Conservation (phyloP, 495 filamentous ascomycete species). For the Collariella sp. region DNA sequence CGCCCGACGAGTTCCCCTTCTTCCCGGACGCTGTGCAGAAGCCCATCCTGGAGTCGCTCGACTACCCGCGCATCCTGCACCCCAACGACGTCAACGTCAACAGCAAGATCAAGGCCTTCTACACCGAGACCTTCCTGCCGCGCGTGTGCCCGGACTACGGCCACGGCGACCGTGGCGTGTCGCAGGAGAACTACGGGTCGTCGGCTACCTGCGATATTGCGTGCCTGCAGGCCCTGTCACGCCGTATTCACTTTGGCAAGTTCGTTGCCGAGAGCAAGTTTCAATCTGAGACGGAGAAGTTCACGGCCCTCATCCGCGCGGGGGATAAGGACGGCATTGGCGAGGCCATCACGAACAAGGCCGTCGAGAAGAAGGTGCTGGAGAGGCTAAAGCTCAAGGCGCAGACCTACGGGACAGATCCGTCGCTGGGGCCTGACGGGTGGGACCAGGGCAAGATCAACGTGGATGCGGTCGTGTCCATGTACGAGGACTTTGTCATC, state of each 20-base stretch:
- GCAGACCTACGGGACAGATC: constrained; percentile 90
- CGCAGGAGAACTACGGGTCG: constrained; percentile 91
- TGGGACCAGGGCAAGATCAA: constrained; percentile 62
- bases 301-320: constrained; percentile 68
- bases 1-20: constrained; percentile 97
- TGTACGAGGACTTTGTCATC: constrained; percentile 95
- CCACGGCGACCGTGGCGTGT: constrained; percentile 70
- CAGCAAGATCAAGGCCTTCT: constrained; percentile 72
- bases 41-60: constrained; percentile 76
- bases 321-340: constrained; percentile 74
- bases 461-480: constrained; percentile 81
- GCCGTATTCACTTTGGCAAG: constrained; percentile 95
- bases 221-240: constrained; percentile 83
- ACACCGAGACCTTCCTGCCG: constrained; percentile 76
- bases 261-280: constrained; percentile 99
- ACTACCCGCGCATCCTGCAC: constrained; percentile 89
- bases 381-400: constrained; percentile 84
- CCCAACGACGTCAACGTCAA: constrained; percentile 90
- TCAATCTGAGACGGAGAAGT: constrained; percentile 67
- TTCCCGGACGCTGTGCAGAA: constrained; percentile 74
- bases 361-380: constrained; percentile 87
- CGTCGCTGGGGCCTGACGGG: constrained; percentile 33
- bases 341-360: constrained; percentile 79
- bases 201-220: constrained; percentile 84
- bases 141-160: constrained; percentile 63